These are phyloP conservation scores for Chrysoporthe austroafricana DNA, from an alignment of 2,329 filamentous ascomycete species.

Conservation along the genomic window DNA sequence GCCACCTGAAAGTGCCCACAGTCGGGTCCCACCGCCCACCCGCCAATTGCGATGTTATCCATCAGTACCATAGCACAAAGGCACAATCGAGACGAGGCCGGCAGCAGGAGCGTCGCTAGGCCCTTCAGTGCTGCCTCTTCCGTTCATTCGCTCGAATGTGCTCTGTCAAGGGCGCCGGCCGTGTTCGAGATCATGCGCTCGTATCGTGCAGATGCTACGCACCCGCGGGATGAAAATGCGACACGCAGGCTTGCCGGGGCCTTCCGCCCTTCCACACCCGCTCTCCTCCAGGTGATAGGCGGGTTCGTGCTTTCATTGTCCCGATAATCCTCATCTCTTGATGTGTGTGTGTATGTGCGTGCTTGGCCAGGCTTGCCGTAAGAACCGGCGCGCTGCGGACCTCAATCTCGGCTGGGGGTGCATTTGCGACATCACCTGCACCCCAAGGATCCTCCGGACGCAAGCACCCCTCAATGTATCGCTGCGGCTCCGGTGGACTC, in stretches of 20 bases:
- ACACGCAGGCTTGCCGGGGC: neutral
- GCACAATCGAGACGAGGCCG: neutral
- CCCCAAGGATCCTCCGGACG: constrained; percentile 4
- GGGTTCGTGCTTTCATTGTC: neutral
- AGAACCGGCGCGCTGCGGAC: neutral
- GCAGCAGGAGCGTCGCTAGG: neutral
- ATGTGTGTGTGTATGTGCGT: neutral
- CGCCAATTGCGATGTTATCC: too few species aligned
- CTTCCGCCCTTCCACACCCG: neutral
- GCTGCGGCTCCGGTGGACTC: too few species aligned
- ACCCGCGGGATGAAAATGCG: neutral
- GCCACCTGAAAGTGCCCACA: too few species aligned
- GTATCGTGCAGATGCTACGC: neutral
- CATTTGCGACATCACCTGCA: neutral
- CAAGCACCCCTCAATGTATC: neutral
- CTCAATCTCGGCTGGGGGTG: constrained; percentile 14
- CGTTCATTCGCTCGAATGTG: neutral
- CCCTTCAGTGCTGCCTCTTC: neutral
- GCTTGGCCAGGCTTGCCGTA: neutral
- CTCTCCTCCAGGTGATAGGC: neutral
- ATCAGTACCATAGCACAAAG: neutral
- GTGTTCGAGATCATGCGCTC: neutral
- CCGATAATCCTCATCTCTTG: neutral
- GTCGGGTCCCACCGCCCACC: too few species aligned
- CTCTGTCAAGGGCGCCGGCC: neutral